phyloP scores from a whole-genome alignment of 805 yeast species.

The Candida ortonii region DNA sequence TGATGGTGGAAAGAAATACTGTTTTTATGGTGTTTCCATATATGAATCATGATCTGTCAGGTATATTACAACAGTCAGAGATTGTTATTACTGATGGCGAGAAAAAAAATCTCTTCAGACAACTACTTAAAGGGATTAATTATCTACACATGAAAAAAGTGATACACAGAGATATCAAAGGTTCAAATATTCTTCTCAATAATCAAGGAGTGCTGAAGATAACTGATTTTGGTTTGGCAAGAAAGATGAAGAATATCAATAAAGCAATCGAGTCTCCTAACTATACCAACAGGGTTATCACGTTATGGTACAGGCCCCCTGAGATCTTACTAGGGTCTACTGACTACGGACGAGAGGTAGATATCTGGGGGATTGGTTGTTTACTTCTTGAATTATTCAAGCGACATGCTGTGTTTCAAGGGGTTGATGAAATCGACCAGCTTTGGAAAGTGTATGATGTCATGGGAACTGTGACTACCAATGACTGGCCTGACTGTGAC shows the following conservation, averaged over 20 bases:
- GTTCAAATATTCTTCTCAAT: constrained; percentile 70
- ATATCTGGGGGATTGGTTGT: constrained; percentile 97
- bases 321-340: constrained; percentile 89
- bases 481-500: constrained; percentile 75
- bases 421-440: constrained; percentile 85
- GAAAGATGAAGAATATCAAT: constrained; percentile 60
- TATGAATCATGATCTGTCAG: constrained; percentile 90
- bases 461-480: constrained; percentile 80
- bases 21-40: constrained; percentile 92
- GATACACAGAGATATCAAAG: constrained; percentile 79
- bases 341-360: constrained; percentile 85
- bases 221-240: constrained; percentile 81
- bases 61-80: constrained; percentile 74
- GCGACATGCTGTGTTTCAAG: constrained; percentile 77
- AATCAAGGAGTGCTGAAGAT: constrained; percentile 62
- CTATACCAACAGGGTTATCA: constrained; percentile 92
- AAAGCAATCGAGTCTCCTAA: constrained; percentile 58
- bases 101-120: constrained; percentile 63
- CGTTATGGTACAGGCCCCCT: constrained; percentile 97
- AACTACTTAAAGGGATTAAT: constrained; percentile 63
- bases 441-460: constrained; percentile 69
- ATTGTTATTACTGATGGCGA: constrained; percentile 60
- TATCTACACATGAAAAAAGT: constrained; percentile 68
- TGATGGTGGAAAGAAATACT: constrained; percentile 76
- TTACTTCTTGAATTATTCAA: constrained; percentile 77